Conservation (phyloP, 176 grass and related monocot genomes). For the Hordeum marinum region DNA sequence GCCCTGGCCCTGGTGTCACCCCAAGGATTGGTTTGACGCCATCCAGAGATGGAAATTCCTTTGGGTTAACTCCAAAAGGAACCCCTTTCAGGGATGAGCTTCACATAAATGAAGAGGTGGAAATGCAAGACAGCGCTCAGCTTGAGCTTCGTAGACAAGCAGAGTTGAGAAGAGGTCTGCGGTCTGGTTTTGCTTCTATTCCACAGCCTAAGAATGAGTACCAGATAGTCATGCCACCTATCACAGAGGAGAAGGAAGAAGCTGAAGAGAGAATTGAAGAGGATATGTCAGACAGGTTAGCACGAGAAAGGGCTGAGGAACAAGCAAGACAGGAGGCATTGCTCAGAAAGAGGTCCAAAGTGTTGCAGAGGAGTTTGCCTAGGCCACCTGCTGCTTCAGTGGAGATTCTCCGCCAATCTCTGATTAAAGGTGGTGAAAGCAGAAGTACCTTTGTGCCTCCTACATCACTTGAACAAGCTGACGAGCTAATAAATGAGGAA, state of each 20-base stretch:
- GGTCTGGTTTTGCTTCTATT: constrained; percentile 57
- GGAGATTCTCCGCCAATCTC: constrained; percentile 52
- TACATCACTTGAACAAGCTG: constrained; percentile 81
- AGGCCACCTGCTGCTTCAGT: constrained; percentile 64
- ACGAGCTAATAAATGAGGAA: constrained; percentile 75
- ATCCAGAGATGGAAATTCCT: constrained; percentile 59
- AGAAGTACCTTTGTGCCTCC: constrained; percentile 82
- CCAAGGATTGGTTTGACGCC: constrained; percentile 82
- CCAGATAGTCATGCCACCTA: constrained; percentile 74
- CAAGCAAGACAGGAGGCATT: constrained; percentile 66
- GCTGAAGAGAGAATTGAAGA: constrained; percentile 77
- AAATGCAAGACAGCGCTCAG: constrained; percentile 63
- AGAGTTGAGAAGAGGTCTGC: constrained; percentile 64
- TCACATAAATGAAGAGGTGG: constrained; percentile 77
- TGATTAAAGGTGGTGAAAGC: constrained; percentile 70
- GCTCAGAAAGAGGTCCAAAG: constrained; percentile 89
- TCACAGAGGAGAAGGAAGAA: constrained; percentile 62
- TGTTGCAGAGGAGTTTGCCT: constrained; percentile 84
- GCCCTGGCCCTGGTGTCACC: constrained; percentile 65
- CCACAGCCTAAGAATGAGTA: constrained; percentile 88
- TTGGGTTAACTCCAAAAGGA: constrained; percentile 61
- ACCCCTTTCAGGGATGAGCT: constrained; percentile 86
- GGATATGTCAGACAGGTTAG: constrained; percentile 78
- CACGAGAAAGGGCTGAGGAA: constrained; percentile 72
- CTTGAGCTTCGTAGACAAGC: constrained; percentile 61